Percentiles rank a stretch among this genome's conserved stretches.
Conservation (phyloP, 306 rosid genomes). For the Hippophae gyantsensis region DNA sequence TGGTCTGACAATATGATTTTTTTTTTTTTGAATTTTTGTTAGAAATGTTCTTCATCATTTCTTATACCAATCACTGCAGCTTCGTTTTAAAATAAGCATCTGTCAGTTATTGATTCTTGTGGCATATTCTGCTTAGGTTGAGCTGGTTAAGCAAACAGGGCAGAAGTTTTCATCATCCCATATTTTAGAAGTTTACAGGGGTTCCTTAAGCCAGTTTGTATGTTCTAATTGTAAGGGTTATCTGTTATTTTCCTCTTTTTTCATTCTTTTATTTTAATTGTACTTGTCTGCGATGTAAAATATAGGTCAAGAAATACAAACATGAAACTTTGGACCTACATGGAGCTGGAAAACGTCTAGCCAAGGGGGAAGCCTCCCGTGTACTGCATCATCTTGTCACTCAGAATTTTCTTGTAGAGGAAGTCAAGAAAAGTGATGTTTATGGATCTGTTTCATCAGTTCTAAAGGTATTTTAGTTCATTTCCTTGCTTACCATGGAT, state of each 20-base stretch:
- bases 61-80: constrained; percentile 9
- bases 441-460: constrained; percentile 89
- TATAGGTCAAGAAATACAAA: constrained; percentile 73
- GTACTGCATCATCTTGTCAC: constrained; percentile 78
- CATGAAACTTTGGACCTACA: constrained; percentile 68
- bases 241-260: constrained; percentile 7
- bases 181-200: constrained; percentile 80
- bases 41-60: constrained; percentile 4
- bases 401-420: constrained; percentile 69
- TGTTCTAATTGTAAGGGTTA: constrained; percentile 21
- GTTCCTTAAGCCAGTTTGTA: constrained; percentile 86
- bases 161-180: constrained; percentile 86
- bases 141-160: constrained; percentile 61
- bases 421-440: constrained; percentile 83
- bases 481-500: constrained; percentile 3
- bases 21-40: constrained; percentile 7
- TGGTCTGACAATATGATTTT: constrained; percentile 45
- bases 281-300: constrained; percentile 19
- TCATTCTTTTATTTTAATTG: constrained; percentile 12
- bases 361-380: constrained; percentile 91
- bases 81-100: constrained; percentile 4
- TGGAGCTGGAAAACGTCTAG: constrained; percentile 82
- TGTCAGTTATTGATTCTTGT: constrained; percentile 15
- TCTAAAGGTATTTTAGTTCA: constrained; percentile 52
- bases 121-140: constrained; percentile 50